Evolutionary conservation across 2,329 filamentous ascomycete species (phyloP).

Genomic region (Fusarium albosuccineum): DNA sequence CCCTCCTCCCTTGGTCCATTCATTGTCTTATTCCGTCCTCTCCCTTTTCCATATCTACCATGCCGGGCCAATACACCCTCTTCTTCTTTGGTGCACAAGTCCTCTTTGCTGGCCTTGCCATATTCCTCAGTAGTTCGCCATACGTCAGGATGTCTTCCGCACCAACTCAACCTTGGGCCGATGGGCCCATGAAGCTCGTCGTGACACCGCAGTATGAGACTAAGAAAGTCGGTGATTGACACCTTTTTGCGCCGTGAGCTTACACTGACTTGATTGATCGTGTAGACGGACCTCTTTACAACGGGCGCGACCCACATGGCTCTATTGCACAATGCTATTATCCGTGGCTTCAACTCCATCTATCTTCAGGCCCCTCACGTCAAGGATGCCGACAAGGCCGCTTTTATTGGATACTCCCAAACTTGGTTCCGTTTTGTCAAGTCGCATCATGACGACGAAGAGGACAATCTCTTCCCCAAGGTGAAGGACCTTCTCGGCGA

Average conservation of each 20-base stretch:
- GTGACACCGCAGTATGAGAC: conserved; percentile 66
- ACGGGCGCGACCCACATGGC: conserved; percentile 72
- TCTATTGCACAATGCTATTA: conserved; percentile 71
- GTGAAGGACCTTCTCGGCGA: conserved; percentile 65
- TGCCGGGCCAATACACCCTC: conserved; percentile 39
- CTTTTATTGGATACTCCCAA: conserved; percentile 70
- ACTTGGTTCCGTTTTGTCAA: conserved; percentile 71
- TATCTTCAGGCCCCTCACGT: conserved; percentile 70
- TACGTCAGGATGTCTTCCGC: conserved; percentile 50
- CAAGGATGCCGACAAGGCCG: conserved; percentile 62
- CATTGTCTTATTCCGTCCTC: not conserved
- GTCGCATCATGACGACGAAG: conserved; percentile 73
- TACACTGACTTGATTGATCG: conserved; percentile 4
- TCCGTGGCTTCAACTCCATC: conserved; percentile 74
- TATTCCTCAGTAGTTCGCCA: conserved; percentile 53
- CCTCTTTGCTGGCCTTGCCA: conserved; percentile 46
- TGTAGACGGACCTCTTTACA: conserved; percentile 69
- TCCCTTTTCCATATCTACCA: conserved; percentile 23
- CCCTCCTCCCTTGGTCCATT: conserved; percentile 11
- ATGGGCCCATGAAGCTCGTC: conserved; percentile 67
- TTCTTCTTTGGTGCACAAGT: conserved; percentile 47
- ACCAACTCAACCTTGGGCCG: conserved; percentile 62
- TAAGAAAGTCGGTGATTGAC: conserved; percentile 59
- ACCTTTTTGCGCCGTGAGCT: no score
- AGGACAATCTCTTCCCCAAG: conserved; percentile 67